Base-by-base conservation (phyloP, 2,329 filamentous ascomycete genomes). In the Xylariaceae sp. region DNA sequence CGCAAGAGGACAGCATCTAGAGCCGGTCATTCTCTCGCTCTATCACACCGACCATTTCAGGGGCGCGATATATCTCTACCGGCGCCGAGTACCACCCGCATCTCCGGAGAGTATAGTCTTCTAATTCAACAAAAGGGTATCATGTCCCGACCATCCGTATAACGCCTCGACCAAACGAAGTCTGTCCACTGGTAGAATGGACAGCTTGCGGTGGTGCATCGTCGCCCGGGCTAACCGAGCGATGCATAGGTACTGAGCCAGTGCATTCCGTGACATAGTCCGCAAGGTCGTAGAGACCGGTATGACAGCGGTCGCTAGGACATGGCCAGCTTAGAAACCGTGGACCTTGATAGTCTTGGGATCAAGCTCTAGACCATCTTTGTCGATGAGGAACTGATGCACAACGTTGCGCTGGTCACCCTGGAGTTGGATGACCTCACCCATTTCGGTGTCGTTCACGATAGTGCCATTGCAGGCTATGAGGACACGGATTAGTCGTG, bases 391-490 rank as follows among this genome's bases (percentile, higher is more conserved):
- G 82, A 97, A 99, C 75, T 97, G 92, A 78, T 95, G 90, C 76
- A 97, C 90, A 86, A 96, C 92, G 81, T 96, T 96, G 80, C 94
- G 93, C 84, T 99, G 94, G 78, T 99, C 94, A 73, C 94, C 94
- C 80, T 99, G 94, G 74, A 99, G 89, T 84, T 99, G 94, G 75
- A 99, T 97, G 84, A 97, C 93, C 84, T 97, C 92, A 76, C 93
- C 93, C 90, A 97, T 96, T 80, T 96, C 92, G 71, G 84, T 85
- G 80, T 97, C 93, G 75, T 86, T 86, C 79, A 97, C 92, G 77
- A 97, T 95, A 80, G 92, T 97, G 85, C 94, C 94, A 97, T 99
- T 97, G 90, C 93, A 97, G 78, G 94, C 93, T 90, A 64, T 5
- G 73, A 68, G 58, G 60, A 37, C 53, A 49, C 13, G 47, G 23